Percentiles rank a stretch among this genome's conserved stretches.
These are phyloP conservation scores for Termitomyces bulborhizus DNA, from an alignment of 768 basidiomycete genomes.

Conservation along the genomic window DNA sequence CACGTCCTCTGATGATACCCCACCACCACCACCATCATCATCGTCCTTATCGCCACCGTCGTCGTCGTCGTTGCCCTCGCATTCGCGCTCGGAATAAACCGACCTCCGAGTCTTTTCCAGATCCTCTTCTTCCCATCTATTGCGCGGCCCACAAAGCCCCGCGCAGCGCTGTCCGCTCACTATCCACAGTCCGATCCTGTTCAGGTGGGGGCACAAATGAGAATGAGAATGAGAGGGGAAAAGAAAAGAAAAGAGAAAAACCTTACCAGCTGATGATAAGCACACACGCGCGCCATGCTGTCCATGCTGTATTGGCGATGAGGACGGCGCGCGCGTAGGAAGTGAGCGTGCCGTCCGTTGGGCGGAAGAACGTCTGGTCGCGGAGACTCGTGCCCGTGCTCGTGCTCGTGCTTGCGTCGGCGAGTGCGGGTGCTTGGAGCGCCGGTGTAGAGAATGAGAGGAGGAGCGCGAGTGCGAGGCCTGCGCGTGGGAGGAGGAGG, in stretches of 20 bases:
- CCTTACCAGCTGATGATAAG: constrained; percentile 67
- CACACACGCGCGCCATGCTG: constrained; percentile 67
- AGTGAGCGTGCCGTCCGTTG: constrained; percentile 59
- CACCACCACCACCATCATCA: too few species aligned
- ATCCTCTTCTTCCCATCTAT: constrained; percentile 80
- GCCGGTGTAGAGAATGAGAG: constrained; percentile 56
- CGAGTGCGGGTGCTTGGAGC: constrained; percentile 39
- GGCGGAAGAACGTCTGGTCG: constrained; percentile 72
- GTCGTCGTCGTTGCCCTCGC: too few species aligned
- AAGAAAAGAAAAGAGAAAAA: too few species aligned
- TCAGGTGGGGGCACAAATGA: too few species aligned
- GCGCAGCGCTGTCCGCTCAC: constrained; percentile 72
- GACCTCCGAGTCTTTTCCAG: constrained; percentile 55
- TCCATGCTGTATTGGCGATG: constrained; percentile 76
- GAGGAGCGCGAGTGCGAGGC: constrained; percentile 66
- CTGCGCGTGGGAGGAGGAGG: constrained; percentile 80
- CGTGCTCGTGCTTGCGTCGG: too few species aligned
- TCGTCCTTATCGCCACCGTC: too few species aligned
- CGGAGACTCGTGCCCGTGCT: constrained; percentile 43
- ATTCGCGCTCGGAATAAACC: too few species aligned
- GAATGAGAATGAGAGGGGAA: too few species aligned
- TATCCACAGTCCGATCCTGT: constrained; percentile 74
- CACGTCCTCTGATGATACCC: too few species aligned
- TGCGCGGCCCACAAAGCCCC: constrained; percentile 79
- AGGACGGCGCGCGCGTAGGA: constrained; percentile 75